Base-by-base conservation (phyloP, 2,329 filamentous ascomycete species). In the Pseudogymnoascus sp. region DNA sequence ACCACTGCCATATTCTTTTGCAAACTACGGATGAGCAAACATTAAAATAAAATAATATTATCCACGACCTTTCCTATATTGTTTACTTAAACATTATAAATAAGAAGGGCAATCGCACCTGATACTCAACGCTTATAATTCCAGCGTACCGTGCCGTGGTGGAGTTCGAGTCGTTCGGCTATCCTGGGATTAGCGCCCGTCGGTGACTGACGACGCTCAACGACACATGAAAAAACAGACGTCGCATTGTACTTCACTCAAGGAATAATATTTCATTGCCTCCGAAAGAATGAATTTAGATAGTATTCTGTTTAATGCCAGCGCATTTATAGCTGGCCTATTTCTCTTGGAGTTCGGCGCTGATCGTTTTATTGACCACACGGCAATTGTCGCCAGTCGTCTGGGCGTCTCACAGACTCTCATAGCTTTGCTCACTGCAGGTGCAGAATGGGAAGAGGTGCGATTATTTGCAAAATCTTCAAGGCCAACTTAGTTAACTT, bases 401-500 rank as follows among this genome's bases (percentile, higher is more conserved):
- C 69, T 77, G 1, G 72, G 75, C 13, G 70, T 83, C 10, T 75
- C 79, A 1, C 74, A 76, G 31, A 77, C 78, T 2, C 60, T 82
- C 26, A 76, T 83, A 63, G 78, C 75, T 3, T 73, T 84, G 6
- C 71, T 84, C 36, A 82, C 80, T 2, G 79, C 77, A 10, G 80
- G 80, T 15, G 79, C 76, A 41, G 80, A 83, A 71, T 84, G 77
- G 74, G 81, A 83, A 75, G 80, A 83, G 75, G 79, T 80, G 68
- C 50, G 66, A 57, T 11, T 11, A 41, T 4, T 40, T 54, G 58
- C 10, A 39, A 58, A 17, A 37, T 40, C 31, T 50, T 40, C 21
- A 37, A 10, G 26, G 29, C 41, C 41, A 58, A 61, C 5, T 8
- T 31, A 8, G 36, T 21, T 35, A 37, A 40, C 31, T 31, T 31